Base-by-base conservation (phyloP, 106 monocot species). In the Vanilla planifolia region DNA sequence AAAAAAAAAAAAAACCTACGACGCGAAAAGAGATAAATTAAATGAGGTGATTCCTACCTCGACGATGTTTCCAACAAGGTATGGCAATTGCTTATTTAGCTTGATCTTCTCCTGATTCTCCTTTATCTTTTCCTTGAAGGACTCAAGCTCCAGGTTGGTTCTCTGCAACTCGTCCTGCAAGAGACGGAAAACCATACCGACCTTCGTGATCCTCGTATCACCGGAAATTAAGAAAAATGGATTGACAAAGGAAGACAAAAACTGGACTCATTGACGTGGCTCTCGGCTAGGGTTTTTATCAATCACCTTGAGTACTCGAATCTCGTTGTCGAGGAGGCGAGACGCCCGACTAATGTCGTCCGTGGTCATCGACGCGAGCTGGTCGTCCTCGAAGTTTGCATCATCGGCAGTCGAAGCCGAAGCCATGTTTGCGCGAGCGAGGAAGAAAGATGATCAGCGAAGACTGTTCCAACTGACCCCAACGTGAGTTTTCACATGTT, bases 101-200 rank as follows among this genome's bases (percentile, higher is more conserved):
- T 94, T 94, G 66, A 94, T 94, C 76, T 89, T 94, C 75, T 89
- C 86, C 76, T 89, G 85, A 35, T 94, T 94, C 67, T 89, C 83
- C 78, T 89, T 89, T 11, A 80, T 89, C 70, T 89, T 93, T 58
- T 93, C 83, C 65, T 93, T 83, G 57, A 70, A 73, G 16, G 85
- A 82, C 21, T 86, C 83, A 43, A 94, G 43, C 55, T 94, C 89
- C 13, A 80, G 77, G 34, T 79, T 89, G 4, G 44, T 76, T 73
- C 89, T 75, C 65, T 89, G 89, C 71, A 86, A 47, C 67, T 94
- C 89, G 22, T 83, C 94, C 94, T 93, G 39, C 62, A 35, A 11
- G 34, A 57, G 10, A 73, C 16, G 39, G n/a, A 68, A 35, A 39
- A 51, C 11, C 33, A 10, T 6, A 30, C 57, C 1, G 33, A n/a